Base-by-base conservation (phyloP, 768 basidiomycete genomes). In the Mycena olivaceomarginata region DNA sequence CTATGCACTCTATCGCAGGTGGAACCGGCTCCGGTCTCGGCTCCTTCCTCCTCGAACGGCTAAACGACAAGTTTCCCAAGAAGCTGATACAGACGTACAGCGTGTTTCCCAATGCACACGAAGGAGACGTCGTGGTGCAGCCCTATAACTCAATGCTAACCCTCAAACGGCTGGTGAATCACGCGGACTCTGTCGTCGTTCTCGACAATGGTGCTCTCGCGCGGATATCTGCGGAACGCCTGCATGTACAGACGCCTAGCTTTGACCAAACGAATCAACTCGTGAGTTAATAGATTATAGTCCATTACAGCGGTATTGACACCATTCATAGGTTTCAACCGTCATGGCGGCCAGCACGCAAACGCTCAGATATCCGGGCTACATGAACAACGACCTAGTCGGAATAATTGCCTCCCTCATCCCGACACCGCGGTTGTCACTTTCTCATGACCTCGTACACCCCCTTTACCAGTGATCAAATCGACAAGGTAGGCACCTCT, bases 381-480 rank as follows among this genome's bases (percentile, higher is more conserved):
- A 99, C 86, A 99, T 99, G 98, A 99, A 99, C 89, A 99, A 99
- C 81, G 98, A 99, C 82, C 92, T 99, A 48, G 98, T 99, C 79
- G 97, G 98, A 39, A 98, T 99, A 78, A 95, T 99, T 72, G 97
- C 98, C 8, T 97, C 96, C 18, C 91, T 99, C 68, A 99, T 99
- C 79, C 98, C 98, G 2, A 99, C 98, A 4, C 98, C 98, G 39
- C 91, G 98, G 66, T 99, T 99, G 98, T 83, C 98, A 99, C 85
- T 99, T 99, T 90, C 91, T 99, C 67, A 98, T 98, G 96, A 99
- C 98, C 12, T 97, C 97, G 16, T 99, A 99, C 82, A 99, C 98
- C 9, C 98, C 98, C 0, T 99, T 99, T 85, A 98, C 98, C 6
- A 96, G 96, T 78, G 98, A 99, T 85, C 94, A 97, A 82, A 96